phyloP scores from a whole-genome alignment of 108 stramenopile species.

The Parietichytrium sp. region DNA sequence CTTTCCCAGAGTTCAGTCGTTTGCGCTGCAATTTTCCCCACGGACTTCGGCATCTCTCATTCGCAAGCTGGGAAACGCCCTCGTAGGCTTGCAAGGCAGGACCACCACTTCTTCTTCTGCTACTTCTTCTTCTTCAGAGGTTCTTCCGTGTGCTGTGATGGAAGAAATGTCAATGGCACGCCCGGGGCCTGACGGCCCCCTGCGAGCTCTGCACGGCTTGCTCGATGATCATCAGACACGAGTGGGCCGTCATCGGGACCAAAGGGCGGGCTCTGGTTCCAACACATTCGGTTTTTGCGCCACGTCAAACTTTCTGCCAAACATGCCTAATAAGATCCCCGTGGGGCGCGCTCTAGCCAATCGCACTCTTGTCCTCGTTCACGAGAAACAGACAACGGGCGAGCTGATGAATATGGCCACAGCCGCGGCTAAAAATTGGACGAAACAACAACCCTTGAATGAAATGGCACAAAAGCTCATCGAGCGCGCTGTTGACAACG shows the following conservation, averaged over 20 bases:
- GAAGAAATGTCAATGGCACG: constrained; percentile 29
- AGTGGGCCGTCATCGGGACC: neutral
- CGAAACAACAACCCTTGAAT: neutral
- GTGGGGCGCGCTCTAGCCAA: constrained; percentile 14
- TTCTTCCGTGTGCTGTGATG: constrained; percentile 17
- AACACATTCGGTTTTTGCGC: constrained; percentile 37
- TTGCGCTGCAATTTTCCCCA: constrained; percentile 15
- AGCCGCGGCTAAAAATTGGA: constrained; percentile 15
- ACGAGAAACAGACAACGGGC: neutral
- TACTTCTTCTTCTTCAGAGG: constrained; percentile 4
- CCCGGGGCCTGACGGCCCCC: constrained; percentile 15
- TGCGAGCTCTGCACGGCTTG: constrained; percentile 28
- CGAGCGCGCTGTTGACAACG: neutral
- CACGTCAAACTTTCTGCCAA: neutral
- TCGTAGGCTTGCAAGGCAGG: neutral
- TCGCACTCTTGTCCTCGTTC: constrained; percentile 2
- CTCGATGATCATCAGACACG: constrained; percentile 16
- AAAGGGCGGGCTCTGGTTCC: neutral
- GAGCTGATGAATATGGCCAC: neutral
- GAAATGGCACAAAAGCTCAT: neutral
- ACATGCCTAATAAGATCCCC: neutral
- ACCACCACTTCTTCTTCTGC: neutral
- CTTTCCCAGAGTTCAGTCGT: constrained; percentile 24
- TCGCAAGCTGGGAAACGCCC: constrained; percentile 23
- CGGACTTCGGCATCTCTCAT: neutral